These are phyloP conservation scores for Trichoderma sp. DNA, from an alignment of 2,329 filamentous ascomycete genomes.

Conservation along the genomic window DNA sequence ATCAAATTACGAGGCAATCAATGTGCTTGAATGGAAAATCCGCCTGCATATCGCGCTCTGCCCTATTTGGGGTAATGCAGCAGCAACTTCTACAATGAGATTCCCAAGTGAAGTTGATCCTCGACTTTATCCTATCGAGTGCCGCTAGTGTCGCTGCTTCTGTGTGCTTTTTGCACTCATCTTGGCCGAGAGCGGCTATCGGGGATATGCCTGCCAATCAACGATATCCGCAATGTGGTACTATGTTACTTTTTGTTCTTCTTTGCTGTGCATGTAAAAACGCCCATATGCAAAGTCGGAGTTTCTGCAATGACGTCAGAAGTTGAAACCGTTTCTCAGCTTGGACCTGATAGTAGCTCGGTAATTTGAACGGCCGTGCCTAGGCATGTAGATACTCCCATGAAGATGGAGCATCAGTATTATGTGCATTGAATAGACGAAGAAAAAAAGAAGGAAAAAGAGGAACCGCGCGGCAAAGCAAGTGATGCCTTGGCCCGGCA, in stretches of 20 bases:
- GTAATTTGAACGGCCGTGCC: neutral
- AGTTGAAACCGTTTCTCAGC: neutral
- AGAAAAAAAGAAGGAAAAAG: neutral
- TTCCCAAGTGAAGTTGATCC: neutral
- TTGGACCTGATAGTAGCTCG: neutral
- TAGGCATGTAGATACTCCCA: neutral
- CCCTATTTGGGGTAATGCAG: neutral
- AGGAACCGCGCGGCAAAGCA: neutral
- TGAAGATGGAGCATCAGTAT: neutral
- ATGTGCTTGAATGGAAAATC: neutral
- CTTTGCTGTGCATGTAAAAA: neutral
- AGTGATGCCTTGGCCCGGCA: neutral
- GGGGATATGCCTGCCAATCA: neutral
- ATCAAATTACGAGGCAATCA: slow-evolving; percentile 2
- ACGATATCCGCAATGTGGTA: neutral
- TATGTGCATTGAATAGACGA: neutral
- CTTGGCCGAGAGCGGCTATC: neutral
- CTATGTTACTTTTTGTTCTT: neutral
- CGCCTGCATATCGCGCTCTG: neutral
- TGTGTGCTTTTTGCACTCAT: neutral
- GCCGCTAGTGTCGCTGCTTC: neutral
- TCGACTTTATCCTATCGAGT: neutral
- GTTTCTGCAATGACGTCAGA: neutral
- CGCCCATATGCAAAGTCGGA: neutral
- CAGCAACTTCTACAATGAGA: neutral